Evolutionary conservation across 257 asterid species (phyloP).

Genomic region (Solanum neorickii): DNA sequence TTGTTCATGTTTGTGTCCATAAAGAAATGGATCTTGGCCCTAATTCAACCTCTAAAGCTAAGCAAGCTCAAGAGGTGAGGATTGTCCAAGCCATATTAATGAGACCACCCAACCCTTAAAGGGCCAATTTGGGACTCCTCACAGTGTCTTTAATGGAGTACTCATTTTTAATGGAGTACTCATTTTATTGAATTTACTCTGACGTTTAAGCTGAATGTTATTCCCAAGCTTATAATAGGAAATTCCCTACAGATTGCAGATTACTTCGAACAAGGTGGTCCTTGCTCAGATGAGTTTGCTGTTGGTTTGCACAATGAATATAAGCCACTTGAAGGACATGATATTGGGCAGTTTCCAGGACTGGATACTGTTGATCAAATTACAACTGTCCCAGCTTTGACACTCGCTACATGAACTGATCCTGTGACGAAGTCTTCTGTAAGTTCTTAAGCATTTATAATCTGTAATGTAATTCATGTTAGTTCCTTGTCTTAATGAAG

Average conservation of each 20-base stretch:
- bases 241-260: slow-evolving; percentile 62
- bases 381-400: slow-evolving; percentile 23
- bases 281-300: slow-evolving; percentile 67
- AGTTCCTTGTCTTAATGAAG: background rate
- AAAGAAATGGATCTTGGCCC: background rate
- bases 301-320: slow-evolving; percentile 57
- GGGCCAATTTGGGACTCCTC: background rate
- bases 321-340: slow-evolving; percentile 58
- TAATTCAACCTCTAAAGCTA: background rate
- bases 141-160: background rate
- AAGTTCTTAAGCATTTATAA: background rate
- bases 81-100: background rate
- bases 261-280: slow-evolving; percentile 66
- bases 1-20: background rate
- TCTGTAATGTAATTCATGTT: background rate
- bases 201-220: background rate
- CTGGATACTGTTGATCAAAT: slow-evolving; percentile 34
- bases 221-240: background rate
- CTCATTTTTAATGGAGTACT: background rate
- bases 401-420: slow-evolving; percentile 26
- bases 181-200: background rate
- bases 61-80: background rate
- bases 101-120: background rate
- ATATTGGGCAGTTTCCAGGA: slow-evolving; percentile 93
- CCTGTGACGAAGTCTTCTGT: background rate